Conservation (phyloP, 179 eudicot species). For the Carnegiea gigantea region DNA sequence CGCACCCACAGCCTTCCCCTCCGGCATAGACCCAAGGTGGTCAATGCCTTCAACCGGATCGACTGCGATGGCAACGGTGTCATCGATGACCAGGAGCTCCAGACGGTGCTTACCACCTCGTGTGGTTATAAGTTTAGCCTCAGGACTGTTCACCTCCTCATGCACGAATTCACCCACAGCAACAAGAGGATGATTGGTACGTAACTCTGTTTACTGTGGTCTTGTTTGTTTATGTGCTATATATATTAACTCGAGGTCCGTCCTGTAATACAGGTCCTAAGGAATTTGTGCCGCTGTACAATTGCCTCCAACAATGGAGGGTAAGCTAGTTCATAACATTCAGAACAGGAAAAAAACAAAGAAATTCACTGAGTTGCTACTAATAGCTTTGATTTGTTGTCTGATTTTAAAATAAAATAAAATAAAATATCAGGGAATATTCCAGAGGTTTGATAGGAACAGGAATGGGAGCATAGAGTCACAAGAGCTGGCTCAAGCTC, state of each 20-base stretch:
- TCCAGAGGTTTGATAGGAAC: constrained; percentile 80
- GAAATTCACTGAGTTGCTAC: not conserved
- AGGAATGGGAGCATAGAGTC: constrained; percentile 72
- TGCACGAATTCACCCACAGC: constrained; percentile 57
- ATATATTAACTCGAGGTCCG: too few relatives aligned
- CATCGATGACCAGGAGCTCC: constrained; percentile 37
- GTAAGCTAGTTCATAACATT: constrained; percentile 38
- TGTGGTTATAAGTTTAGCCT: constrained; percentile 28
- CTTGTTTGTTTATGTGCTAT: too few relatives aligned
- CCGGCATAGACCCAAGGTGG: constrained; percentile 38
- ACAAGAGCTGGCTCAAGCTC: constrained; percentile 61
- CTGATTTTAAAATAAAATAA: not conserved
- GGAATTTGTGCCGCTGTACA: constrained; percentile 69
- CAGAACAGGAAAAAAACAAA: not conserved
- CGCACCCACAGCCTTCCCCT: constrained; percentile 36
- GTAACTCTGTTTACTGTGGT: too few relatives aligned
- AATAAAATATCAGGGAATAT: constrained; percentile 45
- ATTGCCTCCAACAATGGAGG: constrained; percentile 86
- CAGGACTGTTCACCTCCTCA: constrained; percentile 45
- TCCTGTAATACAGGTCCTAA: constrained; percentile 57
- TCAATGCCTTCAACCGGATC: constrained; percentile 37
- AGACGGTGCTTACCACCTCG: constrained; percentile 32
- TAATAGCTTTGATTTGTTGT: not conserved
- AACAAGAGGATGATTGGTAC: constrained; percentile 59
- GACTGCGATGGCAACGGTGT: constrained; percentile 35